Percentiles rank a stretch among this genome's conserved stretches.
Conservation (phyloP, 148 eudicot genomes). For the Vaccinium corymbosum region DNA sequence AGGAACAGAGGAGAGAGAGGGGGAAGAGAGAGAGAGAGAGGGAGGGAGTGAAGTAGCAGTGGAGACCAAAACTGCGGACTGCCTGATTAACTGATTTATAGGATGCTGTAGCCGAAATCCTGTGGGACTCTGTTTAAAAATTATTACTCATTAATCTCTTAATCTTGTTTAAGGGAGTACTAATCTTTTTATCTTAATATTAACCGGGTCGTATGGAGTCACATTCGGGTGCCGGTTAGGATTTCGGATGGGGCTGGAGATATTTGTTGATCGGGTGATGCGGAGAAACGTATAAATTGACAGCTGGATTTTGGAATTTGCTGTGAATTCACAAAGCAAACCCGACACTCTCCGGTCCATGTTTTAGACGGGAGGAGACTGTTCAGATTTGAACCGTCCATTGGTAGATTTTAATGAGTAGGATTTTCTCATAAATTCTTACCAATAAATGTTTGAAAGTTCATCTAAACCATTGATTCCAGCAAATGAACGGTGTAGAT, state of each 20-base stretch:
- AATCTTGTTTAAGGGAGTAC: background rate
- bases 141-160: background rate
- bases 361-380: too few species aligned
- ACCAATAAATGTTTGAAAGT: too few species aligned
- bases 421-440: too few species aligned
- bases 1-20: conserved; percentile 13
- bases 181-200: background rate
- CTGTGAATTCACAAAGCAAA: too few species aligned
- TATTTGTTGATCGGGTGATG: conserved; percentile 2
- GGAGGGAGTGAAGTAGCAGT: background rate
- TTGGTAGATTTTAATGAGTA: too few species aligned
- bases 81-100: background rate
- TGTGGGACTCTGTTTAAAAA: background rate
- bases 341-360: too few species aligned
- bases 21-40: background rate
- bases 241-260: background rate
- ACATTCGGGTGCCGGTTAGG: background rate
- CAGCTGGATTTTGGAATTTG: too few species aligned
- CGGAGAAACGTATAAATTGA: background rate
- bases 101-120: background rate
- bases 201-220: background rate
- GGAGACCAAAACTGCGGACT: background rate
- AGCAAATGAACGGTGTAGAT: too few species aligned
- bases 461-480: too few species aligned
- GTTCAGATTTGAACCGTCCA: too few species aligned